Percentiles rank a stretch among this genome's conserved stretches.
Conservation (phyloP, 352 stramenopile species). For the Plasmopara halstedii region DNA sequence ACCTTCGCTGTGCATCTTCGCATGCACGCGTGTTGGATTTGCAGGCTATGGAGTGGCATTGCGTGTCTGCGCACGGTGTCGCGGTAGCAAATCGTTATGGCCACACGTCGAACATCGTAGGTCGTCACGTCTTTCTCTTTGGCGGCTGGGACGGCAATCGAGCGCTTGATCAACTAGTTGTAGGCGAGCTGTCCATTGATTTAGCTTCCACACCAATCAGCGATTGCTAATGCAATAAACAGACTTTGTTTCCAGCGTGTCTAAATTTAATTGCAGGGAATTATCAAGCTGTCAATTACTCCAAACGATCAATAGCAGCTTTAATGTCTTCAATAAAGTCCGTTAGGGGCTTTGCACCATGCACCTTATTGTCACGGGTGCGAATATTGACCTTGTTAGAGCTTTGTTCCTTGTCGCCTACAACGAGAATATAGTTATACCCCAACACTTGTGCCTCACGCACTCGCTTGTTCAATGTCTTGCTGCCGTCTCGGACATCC, state of each 20-base stretch:
- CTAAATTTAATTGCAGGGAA: slow-evolving; percentile 5
- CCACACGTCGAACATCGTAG: slow-evolving; percentile 55
- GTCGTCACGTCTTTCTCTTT: slow-evolving; percentile 65
- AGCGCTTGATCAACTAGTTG: slow-evolving; percentile 67
- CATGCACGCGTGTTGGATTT: slow-evolving; percentile 58
- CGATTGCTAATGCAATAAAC: slow-evolving; percentile 6
- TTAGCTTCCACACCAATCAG: slow-evolving; percentile 5
- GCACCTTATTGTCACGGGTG: slow-evolving; percentile 76
- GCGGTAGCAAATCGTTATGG: slow-evolving; percentile 61
- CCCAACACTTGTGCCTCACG: slow-evolving; percentile 69
- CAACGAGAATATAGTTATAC: slow-evolving; percentile 85
- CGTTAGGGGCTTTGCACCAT: slow-evolving; percentile 48
- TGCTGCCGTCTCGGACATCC: slow-evolving; percentile 66
- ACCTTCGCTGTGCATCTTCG: slow-evolving; percentile 37
- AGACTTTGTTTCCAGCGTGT: slow-evolving; percentile 17
- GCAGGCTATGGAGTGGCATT: slow-evolving; percentile 57
- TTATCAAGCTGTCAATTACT: slow-evolving; percentile 27
- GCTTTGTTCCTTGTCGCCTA: slow-evolving; percentile 64
- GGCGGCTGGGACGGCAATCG: slow-evolving; percentile 78
- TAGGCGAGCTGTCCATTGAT: slow-evolving; percentile 37
- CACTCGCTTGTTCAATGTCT: slow-evolving; percentile 82
- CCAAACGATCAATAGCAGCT: slow-evolving; percentile 45
- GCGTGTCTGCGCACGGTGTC: slow-evolving; percentile 28
- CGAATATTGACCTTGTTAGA: slow-evolving; percentile 59
- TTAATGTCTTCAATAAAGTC: slow-evolving; percentile 54